phyloP scores from a whole-genome alignment of 106 monocot species.

The Triglochin maritima region DNA sequence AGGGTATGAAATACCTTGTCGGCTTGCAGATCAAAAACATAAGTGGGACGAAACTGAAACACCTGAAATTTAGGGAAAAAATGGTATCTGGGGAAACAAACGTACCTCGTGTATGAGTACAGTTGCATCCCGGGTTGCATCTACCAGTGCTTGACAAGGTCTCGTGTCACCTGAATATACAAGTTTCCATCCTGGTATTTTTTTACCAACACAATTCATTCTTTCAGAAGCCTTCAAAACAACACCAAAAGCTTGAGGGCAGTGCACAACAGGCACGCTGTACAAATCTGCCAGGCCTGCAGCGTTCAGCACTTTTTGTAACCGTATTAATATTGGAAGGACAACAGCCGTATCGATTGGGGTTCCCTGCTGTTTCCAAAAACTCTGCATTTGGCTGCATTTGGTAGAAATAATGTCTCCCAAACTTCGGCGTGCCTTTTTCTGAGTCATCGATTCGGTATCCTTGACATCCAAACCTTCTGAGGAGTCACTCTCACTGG shows the following conservation, averaged over 20 bases:
- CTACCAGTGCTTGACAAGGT: constrained; percentile 70
- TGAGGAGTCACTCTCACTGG: not conserved
- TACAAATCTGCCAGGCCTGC: constrained; percentile 60
- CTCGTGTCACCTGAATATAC: constrained; percentile 98
- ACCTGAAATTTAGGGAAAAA: too few relatives aligned
- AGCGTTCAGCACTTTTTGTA: constrained; percentile 43
- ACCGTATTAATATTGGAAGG: constrained; percentile 32
- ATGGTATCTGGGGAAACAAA: not conserved
- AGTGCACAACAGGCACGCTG: constrained; percentile 94
- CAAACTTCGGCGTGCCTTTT: constrained; percentile 3
- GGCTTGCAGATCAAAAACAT: not conserved
- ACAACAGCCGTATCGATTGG: constrained; percentile 28
- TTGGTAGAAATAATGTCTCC: constrained; percentile 38
- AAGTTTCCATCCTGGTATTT: constrained; percentile 87
- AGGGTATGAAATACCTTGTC: too few relatives aligned
- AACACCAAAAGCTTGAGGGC: constrained; percentile 90
- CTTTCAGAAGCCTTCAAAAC: constrained; percentile 53
- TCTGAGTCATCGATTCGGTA: not conserved
- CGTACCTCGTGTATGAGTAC: constrained; percentile 90
- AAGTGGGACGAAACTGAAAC: not conserved
- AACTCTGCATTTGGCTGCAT: constrained; percentile 67
- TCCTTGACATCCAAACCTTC: constrained; percentile 7
- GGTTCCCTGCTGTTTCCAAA: constrained; percentile 47
- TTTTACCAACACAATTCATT: constrained; percentile 39
- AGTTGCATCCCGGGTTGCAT: constrained; percentile 79